Base-by-base conservation (phyloP, 1,139 yeast genomes). In the Kodamaea plutei region DNA sequence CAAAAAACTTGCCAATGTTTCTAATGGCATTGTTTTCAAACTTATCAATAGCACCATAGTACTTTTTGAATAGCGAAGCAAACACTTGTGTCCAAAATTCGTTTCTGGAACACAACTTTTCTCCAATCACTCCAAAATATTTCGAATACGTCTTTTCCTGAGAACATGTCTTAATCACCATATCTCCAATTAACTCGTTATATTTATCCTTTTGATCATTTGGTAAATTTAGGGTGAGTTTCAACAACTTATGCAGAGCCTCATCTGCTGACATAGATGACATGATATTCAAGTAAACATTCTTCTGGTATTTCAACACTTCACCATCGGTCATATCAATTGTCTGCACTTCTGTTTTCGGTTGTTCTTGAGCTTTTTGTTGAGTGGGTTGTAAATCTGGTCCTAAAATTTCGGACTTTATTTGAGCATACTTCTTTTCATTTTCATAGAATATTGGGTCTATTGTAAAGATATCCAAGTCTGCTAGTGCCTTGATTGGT, bases 201-300 rank as follows among this genome's bases (percentile, higher is more conserved):
- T 48, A 43, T 6, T 43, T 39, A n/a, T 40, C 43, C 19, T 41
- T 40, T 28, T 70, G 71, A 26, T 69, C 67, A 14, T 56, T 54
- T 0, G 56, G 54, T 28, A 58, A 64, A 5, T 60, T 53, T 2
- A 69, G 53, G 4, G 66, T 56, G 11, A 80, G 50, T 47, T 71
- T 72, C 25, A 84, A 46, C 8, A 91, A 58, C 52, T 89, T 89
- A 55, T 89, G 97, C 0, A 85, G 88, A 1, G 95, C 93, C 62
- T 91, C 99, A 44, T 87, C 95, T 3, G 91, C 79, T 1, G 95
- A 81, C 78, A 89, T 75, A 34, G 96, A 80, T n/a, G 96, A 85
- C 84, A 85, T 88, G 18, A 91, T 64, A 0, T 93, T 81, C 28
- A 88, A 62, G 47, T 89, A 89, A 2, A 89, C 83, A 1, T 74